These are phyloP conservation scores for Aegle marmelos DNA, from an alignment of 345 rosid genomes.

Conservation along the genomic window DNA sequence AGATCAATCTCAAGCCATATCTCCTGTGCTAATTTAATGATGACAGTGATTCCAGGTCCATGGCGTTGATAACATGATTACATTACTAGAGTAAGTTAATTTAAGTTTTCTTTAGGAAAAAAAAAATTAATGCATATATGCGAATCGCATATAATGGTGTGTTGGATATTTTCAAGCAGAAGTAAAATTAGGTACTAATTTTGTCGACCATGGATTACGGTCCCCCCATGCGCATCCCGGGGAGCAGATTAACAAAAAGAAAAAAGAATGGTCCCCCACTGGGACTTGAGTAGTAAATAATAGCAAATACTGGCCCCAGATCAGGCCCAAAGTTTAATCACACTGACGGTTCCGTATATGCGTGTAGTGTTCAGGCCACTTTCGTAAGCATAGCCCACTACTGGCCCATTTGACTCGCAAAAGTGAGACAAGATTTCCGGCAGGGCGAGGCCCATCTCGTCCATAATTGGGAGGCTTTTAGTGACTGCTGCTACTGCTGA, in stretches of 20 bases:
- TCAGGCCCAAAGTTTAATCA: slow-evolving; percentile 21
- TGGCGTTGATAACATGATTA: no score
- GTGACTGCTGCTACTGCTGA: neutral
- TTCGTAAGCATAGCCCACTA: neutral
- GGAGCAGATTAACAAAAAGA: no score
- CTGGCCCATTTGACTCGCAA: slow-evolving; percentile 26
- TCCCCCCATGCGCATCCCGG: neutral
- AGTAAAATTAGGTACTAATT: neutral
- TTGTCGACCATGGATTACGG: neutral
- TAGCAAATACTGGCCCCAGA: slow-evolving; percentile 4
- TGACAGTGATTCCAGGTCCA: no score
- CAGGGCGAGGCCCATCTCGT: slow-evolving; percentile 16
- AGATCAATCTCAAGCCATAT: no score
- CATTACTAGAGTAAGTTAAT: no score
- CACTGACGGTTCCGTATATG: neutral
- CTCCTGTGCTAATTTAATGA: no score
- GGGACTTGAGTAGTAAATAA: neutral
- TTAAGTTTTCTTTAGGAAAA: no score
- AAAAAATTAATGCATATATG: no score
- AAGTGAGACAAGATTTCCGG: slow-evolving; percentile 36
- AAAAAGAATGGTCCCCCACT: no score
- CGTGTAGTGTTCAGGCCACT: slow-evolving; percentile 11
- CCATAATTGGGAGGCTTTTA: neutral
- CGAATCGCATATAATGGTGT: neutral
- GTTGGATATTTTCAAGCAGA: slow-evolving; percentile 2